These are phyloP conservation scores for Trichosporon coremiiforme DNA, from an alignment of 1,284 basidiomycete genomes.

Conservation along the genomic window DNA sequence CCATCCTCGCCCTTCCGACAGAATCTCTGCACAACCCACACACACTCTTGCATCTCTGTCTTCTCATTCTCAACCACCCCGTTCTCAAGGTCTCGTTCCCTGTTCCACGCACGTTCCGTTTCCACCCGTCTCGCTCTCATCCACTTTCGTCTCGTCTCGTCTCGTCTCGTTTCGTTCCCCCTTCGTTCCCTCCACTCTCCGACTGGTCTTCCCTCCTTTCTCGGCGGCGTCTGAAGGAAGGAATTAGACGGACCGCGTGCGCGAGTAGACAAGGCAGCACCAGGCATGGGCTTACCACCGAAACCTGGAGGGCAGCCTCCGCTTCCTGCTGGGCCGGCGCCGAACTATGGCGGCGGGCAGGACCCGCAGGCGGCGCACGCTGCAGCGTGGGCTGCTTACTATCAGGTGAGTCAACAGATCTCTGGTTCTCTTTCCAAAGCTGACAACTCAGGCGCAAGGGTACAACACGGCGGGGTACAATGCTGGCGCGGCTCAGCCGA, in stretches of 20 bases:
- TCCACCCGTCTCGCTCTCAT: background rate
- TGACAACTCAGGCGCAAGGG: constrained; percentile 18
- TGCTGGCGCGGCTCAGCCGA: constrained; percentile 31
- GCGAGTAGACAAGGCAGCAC: constrained; percentile 2
- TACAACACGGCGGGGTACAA: constrained; percentile 22
- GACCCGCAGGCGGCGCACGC: constrained; percentile 45
- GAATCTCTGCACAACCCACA: background rate
- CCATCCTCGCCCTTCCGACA: background rate
- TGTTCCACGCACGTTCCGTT: background rate
- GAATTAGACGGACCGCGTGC: background rate
- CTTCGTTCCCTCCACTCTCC: background rate
- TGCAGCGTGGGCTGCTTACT: constrained; percentile 55
- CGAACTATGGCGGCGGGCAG: constrained; percentile 33
- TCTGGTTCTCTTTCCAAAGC: background rate
- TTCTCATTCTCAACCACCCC: background rate
- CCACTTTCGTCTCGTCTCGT: too few relatives aligned
- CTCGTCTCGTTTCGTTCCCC: background rate
- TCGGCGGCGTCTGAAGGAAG: constrained; percentile 3
- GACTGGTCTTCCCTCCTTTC: background rate
- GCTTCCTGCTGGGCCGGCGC: constrained; percentile 50
- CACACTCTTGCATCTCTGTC: background rate
- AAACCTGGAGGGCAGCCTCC: constrained; percentile 39
- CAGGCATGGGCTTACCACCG: constrained; percentile 12
- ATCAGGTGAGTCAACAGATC: constrained; percentile 42
- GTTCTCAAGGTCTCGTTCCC: background rate